Evolutionary conservation across 805 yeast genomes (phyloP), one percentile per base, ranked within the genome.

Genomic region (Wickerhamiella siamensis): DNA sequence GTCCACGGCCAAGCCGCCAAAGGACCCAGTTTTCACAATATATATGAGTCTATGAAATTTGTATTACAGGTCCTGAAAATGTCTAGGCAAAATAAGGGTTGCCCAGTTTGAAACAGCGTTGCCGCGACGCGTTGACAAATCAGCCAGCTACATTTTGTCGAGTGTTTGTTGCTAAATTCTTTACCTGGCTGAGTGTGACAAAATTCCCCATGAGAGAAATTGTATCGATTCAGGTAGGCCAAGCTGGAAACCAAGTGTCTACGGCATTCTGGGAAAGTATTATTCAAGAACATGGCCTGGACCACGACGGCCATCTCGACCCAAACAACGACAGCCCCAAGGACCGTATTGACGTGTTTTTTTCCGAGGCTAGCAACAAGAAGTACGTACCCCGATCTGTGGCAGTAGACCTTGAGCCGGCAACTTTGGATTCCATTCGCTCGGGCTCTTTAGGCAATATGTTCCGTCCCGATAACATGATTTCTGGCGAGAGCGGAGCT

Each of bases 341-440:
- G 16, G 67, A 63, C 47, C 77, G 78, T 47, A 67, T 86, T 51
- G 79, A 78, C 56, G 95, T 86, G 44, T 86, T 84, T 62, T 86
- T 82, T 69, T 81, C 79, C 41, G 65, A 65, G 49, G 94, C 94
- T 9, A 70, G 77, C 45, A 74, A 82, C 35, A 83, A 83, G 22
- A 86, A 86, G 62, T 86, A 83, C 64, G 95, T 86, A 47, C 96
- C 96, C 46, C 79, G 96, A 59, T 88, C 95, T 2, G 93, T 86
- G 21, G 77, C 83, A 47, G 93, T 86, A 40, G 96, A 86, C 65
- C 72, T 86, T 58, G 96, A 86, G 66, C 96, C 96, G 38, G 95
- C 94, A 50, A 84, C 95, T 44, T 77, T 86, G 56, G 95, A 86
- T 57, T 70, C 79, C 19, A 88, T 87, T 44, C 79, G 82, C 58